Conservation (phyloP, 2,329 filamentous ascomycete genomes). For the Fusarium sp. region DNA sequence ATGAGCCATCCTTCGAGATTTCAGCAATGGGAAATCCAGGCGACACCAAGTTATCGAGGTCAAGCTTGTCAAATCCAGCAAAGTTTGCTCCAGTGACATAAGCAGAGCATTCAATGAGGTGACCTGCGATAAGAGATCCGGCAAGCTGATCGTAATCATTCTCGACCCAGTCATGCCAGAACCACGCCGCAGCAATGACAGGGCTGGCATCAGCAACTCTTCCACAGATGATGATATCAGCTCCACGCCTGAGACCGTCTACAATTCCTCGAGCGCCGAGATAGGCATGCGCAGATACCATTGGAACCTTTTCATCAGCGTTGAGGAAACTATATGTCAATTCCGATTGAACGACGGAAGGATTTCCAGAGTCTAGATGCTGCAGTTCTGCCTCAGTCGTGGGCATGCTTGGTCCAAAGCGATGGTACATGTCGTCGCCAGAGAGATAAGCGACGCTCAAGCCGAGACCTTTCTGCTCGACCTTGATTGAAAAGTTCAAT, state of each 20-base stretch:
- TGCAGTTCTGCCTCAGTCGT: background rate
- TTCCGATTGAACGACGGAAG: too few relatives aligned
- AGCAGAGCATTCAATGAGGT: too few relatives aligned
- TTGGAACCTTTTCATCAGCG: background rate
- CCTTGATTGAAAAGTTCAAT: background rate
- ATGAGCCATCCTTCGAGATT: background rate
- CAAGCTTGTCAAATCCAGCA: background rate
- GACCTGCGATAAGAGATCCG: too few relatives aligned
- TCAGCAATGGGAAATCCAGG: background rate
- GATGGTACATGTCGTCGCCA: background rate
- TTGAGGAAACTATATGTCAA: too few relatives aligned
- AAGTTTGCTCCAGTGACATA: too few relatives aligned
- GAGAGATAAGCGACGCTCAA: constrained; percentile 2
- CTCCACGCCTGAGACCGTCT: background rate
- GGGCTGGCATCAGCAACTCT: constrained; percentile 4
- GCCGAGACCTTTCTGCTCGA: background rate
- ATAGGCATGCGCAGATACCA: constrained; percentile 6
- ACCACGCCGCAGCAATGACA: constrained; percentile 6
- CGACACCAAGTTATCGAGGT: background rate
- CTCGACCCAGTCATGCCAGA: background rate
- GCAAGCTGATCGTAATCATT: too few relatives aligned
- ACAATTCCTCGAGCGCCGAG: background rate
- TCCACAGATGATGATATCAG: constrained; percentile 4
- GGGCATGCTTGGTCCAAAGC: background rate
- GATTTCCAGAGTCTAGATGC: too few relatives aligned